Evolutionary conservation across 1,139 yeast genomes (phyloP), one percentile per base, ranked within the genome.

Genomic region (Groenewaldozyma sp.): DNA sequence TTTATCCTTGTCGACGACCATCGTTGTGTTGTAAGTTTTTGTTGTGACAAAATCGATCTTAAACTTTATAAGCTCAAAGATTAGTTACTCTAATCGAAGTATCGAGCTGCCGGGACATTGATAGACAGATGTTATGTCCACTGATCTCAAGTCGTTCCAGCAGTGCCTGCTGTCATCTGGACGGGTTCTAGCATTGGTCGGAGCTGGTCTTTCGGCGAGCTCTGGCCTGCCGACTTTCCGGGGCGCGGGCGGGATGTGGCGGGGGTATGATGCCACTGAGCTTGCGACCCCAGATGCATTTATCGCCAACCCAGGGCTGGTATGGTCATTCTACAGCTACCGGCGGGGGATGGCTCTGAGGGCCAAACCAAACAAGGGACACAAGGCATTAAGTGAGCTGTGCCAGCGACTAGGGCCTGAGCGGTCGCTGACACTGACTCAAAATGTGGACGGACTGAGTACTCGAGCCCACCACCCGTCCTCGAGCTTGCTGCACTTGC

Each of bases 271-370:
- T 40, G 77, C 87, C 54, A 78, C 83, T 35, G 95, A 86, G 52
- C 65, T 86, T 39, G 94, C 94, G 4, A 86, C 95, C 0, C 94
- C 94, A 1, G 95, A 86, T 55, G 94, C 95, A 3, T 86, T 86
- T 55, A 74, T 77, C 44, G 67, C 70, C 16, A 88, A 84, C 54
- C 95, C 95, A 0, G 83, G 84, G 0, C 65, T 84, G 19, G 95
- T 86, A 3, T 86, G 95, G 95, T 91, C 82, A 54, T 86, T 82
- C 52, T 84, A 86, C 57, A 70, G 87, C 5, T 74, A 77, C 61
- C 64, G 94, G 45, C 59, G 95, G 38, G 69, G 65, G 40, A 66
- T 66, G 34, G 88, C 94, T 0, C 62, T 83, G 39, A 59, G 62
- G 36, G 87, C 91, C 1, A 59, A 58, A 34, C 95, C 95, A 1